Conservation (phyloP, 805 yeast genomes). For the Ogataea sp. region DNA sequence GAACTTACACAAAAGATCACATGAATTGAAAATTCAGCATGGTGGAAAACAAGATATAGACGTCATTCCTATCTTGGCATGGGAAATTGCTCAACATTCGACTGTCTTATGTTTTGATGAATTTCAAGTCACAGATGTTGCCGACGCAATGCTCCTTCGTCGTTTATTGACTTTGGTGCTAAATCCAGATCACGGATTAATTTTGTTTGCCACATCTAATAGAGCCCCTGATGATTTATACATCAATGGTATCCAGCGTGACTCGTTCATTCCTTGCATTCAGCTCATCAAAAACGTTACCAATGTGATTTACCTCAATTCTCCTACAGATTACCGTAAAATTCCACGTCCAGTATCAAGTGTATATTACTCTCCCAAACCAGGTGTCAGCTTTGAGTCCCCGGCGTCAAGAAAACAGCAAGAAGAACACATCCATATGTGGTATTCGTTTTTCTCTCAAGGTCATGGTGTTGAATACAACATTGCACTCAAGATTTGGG, state of each 20-base stretch:
- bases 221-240: slow-evolving; percentile 92
- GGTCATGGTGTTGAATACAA: slow-evolving; percentile 35
- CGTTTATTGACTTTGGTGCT: slow-evolving; percentile 61
- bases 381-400: slow-evolving; percentile 48
- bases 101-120: slow-evolving; percentile 92
- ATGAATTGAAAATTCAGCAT: slow-evolving; percentile 58
- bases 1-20: slow-evolving; percentile 78
- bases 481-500: slow-evolving; percentile 66
- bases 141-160: slow-evolving; percentile 94
- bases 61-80: slow-evolving; percentile 76
- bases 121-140: slow-evolving; percentile 96
- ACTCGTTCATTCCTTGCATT: slow-evolving; percentile 88
- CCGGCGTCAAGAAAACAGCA: slow-evolving; percentile 43
- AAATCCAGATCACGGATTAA: slow-evolving; percentile 70
- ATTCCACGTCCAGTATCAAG: slow-evolving; percentile 76
- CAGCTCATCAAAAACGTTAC: slow-evolving; percentile 66
- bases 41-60: slow-evolving; percentile 64
- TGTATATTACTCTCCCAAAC: slow-evolving; percentile 68
- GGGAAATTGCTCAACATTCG: slow-evolving; percentile 68
- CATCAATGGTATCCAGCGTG: slow-evolving; percentile 89
- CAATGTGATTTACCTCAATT: slow-evolving; percentile 70
- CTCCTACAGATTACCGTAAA: slow-evolving; percentile 92
- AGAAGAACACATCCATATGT: slow-evolving; percentile 53
- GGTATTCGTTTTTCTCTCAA: slow-evolving; percentile 78
- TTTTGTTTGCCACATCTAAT: slow-evolving; percentile 89